Evolutionary conservation across 208 protist species (phyloP).

Genomic region (Trypanosoma melophagium): DNA sequence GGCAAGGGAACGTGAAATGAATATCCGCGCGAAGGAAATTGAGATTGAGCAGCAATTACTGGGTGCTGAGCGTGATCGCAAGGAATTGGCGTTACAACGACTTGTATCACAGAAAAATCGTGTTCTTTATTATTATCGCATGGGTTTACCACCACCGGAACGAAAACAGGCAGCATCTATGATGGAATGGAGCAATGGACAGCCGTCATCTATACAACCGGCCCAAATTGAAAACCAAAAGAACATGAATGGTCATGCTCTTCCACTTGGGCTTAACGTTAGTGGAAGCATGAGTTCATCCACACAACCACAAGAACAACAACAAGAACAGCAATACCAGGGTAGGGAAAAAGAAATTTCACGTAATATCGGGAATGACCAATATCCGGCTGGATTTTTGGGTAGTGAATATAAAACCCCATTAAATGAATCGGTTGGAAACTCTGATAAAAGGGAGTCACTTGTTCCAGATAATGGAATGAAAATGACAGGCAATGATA

Average conservation of each 20-base stretch:
- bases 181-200: not conserved
- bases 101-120: constrained; percentile 40
- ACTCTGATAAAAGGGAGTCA: not conserved
- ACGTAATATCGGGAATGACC: not conserved
- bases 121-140: constrained; percentile 38
- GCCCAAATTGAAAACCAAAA: not conserved
- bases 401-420: constrained; percentile 1
- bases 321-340: too few species aligned
- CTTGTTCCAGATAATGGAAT: not conserved
- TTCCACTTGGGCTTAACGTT: not conserved
- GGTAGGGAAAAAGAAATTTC: too few species aligned
- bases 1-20: constrained; percentile 43
- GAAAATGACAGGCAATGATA: not conserved
- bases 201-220: not conserved
- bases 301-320: not conserved
- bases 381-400: constrained; percentile 1
- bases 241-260: not conserved
- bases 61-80: constrained; percentile 38
- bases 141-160: constrained; percentile 30
- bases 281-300: not conserved
- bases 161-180: not conserved
- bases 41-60: constrained; percentile 56
- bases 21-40: constrained; percentile 50
- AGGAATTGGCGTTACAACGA: constrained; percentile 44
- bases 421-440: not conserved